Conservation (phyloP, 2,329 filamentous ascomycete species). For the Pyrenophora graminea region DNA sequence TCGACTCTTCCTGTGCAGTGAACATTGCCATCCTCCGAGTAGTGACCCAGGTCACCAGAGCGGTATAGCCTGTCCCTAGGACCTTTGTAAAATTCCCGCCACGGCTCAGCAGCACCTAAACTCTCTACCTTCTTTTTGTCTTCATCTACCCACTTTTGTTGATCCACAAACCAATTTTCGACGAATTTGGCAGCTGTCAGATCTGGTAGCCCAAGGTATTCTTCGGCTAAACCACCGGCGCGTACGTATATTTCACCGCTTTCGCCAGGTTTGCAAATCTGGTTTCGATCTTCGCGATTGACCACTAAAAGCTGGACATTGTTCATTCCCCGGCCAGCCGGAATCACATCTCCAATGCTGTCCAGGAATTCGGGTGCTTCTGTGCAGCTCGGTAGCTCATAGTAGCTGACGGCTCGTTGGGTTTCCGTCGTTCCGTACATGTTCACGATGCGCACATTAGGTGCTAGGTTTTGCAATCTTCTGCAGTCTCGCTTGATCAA, state of each 20-base stretch:
- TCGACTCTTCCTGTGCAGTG: slow-evolving; percentile 81
- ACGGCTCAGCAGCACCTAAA: slow-evolving; percentile 64
- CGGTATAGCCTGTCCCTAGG: slow-evolving; percentile 85
- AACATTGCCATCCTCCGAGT: slow-evolving; percentile 70
- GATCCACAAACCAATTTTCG: slow-evolving; percentile 83
- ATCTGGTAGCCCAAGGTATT: slow-evolving; percentile 67
- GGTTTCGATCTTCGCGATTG: slow-evolving; percentile 66
- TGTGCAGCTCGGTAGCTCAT: slow-evolving; percentile 69
- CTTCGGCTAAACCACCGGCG: slow-evolving; percentile 81
- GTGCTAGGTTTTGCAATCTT: slow-evolving; percentile 73
- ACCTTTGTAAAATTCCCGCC: slow-evolving; percentile 78
- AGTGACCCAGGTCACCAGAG: slow-evolving; percentile 83
- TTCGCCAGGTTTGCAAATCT: slow-evolving; percentile 78
- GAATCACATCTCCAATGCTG: slow-evolving; percentile 73
- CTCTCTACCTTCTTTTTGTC: slow-evolving; percentile 60
- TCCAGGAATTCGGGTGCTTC: slow-evolving; percentile 68
- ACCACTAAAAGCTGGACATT: slow-evolving; percentile 89
- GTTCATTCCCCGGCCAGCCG: slow-evolving; percentile 83
- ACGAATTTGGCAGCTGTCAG: slow-evolving; percentile 77
- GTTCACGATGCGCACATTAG: slow-evolving; percentile 76
- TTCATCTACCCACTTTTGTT: slow-evolving; percentile 67
- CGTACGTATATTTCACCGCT: slow-evolving; percentile 83
- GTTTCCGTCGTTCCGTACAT: slow-evolving; percentile 92
- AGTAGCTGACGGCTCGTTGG: slow-evolving; percentile 79
- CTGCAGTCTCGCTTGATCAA: slow-evolving; percentile 82